A percentile compares a stretch with the other conserved stretches of the same genome.
These are phyloP conservation scores for Acmispon strigosus DNA, from an alignment of 306 rosid genomes.

Conservation along the genomic window DNA sequence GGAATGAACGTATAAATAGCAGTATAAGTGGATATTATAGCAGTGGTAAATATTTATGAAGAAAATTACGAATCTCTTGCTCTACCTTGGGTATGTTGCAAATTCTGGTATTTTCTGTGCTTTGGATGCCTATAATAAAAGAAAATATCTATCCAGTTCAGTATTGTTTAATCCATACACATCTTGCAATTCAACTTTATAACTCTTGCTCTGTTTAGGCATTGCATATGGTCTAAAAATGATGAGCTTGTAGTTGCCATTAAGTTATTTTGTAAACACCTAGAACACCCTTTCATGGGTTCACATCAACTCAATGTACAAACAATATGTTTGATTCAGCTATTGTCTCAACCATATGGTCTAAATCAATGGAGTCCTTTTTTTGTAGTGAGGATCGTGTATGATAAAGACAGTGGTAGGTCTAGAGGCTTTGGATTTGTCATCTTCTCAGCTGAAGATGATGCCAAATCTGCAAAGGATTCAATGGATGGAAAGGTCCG, in stretches of 20 bases:
- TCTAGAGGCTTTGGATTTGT: slow-evolving; percentile 93
- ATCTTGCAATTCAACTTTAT: background rate
- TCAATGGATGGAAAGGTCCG: slow-evolving; percentile 94
- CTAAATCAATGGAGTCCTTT: background rate
- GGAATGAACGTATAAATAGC: no score
- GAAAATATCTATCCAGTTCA: background rate
- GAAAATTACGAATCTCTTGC: no score
- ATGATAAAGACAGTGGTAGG: slow-evolving; percentile 83
- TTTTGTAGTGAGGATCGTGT: slow-evolving; percentile 55
- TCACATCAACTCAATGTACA: background rate
- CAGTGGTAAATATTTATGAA: no score
- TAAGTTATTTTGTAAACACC: background rate
- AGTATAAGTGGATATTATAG: no score
- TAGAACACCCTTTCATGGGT: background rate
- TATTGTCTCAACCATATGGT: background rate
- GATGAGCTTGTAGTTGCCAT: background rate
- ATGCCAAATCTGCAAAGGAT: slow-evolving; percentile 69
- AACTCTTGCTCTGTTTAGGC: background rate
- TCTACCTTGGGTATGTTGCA: no score
- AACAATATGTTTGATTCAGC: background rate
- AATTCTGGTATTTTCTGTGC: background rate
- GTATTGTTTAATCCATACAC: background rate
- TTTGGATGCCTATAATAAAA: background rate
- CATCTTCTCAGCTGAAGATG: slow-evolving; percentile 51
- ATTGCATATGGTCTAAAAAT: background rate